Evolutionary conservation across 257 asterid genomes (phyloP), one percentile per base, ranked within the genome.

Genomic region (Jasminum sambac): DNA sequence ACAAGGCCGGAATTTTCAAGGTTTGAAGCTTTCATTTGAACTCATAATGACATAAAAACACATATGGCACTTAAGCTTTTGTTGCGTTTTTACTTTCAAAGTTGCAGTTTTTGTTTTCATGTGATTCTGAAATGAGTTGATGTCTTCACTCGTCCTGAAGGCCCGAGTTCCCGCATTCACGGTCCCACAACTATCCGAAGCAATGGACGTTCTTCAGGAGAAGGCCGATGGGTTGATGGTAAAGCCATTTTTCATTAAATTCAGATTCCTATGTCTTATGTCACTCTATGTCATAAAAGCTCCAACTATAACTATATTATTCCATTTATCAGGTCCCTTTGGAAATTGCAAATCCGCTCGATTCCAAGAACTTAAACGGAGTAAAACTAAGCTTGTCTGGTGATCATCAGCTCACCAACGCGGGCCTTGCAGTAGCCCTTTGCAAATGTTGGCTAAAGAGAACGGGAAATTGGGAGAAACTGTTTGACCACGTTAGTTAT

Each of bases 1-100:
- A 92, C 71, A 92, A 92, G 81, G 96, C 96, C 64, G 98, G 98
- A 72, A 92, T 90, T 66, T 79, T 92, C 57, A 92, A 90, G 96
- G 98, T 92, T 77, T 67, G 48, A 21, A 46, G 14, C 75, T 70
- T 67, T 76, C 75, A 26, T 52, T 40, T 58, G 63, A 76, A 67
- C 60, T 76, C 46, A 36, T 61, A 76, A 43, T 52, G 46, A 25
- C 58, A 50, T 37, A 70, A 63, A 12, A n/a, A n/a, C n/a, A 64
- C 46, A 16, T 64, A 67, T 73, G 70, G 38, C 17, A 4, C 60
- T 44, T 41, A 69, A 58, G 67, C 70, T 72, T 74, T 76, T 61
- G 66, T 69, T 64, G 23, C 17, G 59, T 73, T 59, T 60, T 75
- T 58, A 55, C 75, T 66, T 64, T 71, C 21, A 63, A 62, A 78